Evolutionary conservation across 2,329 filamentous ascomycete genomes (phyloP), one percentile per base, ranked within the genome.

Genomic region (Pseudofabraea citricarpa): DNA sequence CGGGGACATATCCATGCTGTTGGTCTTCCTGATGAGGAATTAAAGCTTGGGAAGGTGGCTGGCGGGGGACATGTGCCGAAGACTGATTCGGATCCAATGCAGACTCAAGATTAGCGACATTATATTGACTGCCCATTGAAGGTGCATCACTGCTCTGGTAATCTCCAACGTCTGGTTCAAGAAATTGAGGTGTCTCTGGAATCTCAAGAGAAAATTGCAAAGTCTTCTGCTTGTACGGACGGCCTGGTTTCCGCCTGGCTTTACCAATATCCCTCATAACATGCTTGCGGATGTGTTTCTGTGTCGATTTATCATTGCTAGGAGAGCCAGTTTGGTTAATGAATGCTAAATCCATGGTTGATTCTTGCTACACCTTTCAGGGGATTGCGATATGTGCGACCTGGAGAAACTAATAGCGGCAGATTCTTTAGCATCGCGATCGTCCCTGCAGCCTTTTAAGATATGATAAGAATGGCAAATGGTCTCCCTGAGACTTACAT

Each of bases 241-340:
- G n/a, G 13, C 18, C 8, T 3, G 4, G 7, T 24, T 40, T 46
- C 8, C 41, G 32, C 31, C 37, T 44, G 9, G 27, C 10, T n/a
- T 32, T 26, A 15, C 39, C 35, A 38, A 49, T 50, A 24, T 50
- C 50, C 33, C 37, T 45, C 45, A 49, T 53, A 12, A 49, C 46
- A 51, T 53, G 50, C 18, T 49, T 47, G 4, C 44, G 33, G 10
- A 53, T 48, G 5, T 44, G 39, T 18, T 42, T 47, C 23, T 43
- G 47, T 15, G 36, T 29, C 12, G 39, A 33, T 40, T 41, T 43
- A 13, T 37, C 40, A 26, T 43, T 45, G 15, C 38, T 41, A 5
- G 43, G 26, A 2, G 6, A n/a, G 6, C 44, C 47, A 5, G 27
- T 45, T 23, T 49, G 39, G 3, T 27, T 33, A 22, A 51, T 43